Evolutionary conservation across 2,329 filamentous ascomycete genomes (phyloP).

Genomic region (Phyllosticta paracitricarpa): DNA sequence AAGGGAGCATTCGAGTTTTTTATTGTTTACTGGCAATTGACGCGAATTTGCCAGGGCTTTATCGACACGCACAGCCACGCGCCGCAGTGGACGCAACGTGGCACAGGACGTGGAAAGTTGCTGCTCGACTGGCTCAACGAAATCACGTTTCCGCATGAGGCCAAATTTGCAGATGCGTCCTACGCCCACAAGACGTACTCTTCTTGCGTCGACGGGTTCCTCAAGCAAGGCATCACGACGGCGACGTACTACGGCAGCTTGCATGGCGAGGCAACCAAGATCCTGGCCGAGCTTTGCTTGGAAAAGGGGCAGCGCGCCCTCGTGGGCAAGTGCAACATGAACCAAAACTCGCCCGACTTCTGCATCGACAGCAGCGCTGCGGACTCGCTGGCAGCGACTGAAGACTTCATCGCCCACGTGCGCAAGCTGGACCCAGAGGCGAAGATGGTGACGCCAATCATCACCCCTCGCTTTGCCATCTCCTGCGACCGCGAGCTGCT

Average conservation of each 20-base stretch:
- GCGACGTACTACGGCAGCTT: conserved; percentile 51
- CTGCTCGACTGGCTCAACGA: conserved; percentile 48
- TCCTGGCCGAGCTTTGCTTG: conserved; percentile 46
- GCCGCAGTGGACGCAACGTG: conserved; percentile 43
- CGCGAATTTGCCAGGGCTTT: conserved; percentile 31
- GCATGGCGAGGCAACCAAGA: conserved; percentile 47
- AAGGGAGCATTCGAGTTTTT: background rate
- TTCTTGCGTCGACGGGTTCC: conserved; percentile 45
- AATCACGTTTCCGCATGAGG: conserved; percentile 57
- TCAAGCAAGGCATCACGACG: conserved; percentile 53
- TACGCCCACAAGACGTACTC: conserved; percentile 32
- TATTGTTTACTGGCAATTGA: background rate
- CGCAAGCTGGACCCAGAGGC: conserved; percentile 11
- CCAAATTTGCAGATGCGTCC: conserved; percentile 44
- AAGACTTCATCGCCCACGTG: conserved; percentile 21
- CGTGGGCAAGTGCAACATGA: conserved; percentile 55
- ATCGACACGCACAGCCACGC: conserved; percentile 62
- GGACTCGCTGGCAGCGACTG: conserved; percentile 10
- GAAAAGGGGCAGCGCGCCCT: conserved; percentile 48
- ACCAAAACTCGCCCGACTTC: conserved; percentile 34
- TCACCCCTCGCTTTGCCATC: conserved; percentile 46
- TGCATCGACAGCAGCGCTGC: conserved; percentile 19
- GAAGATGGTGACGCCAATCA: conserved; percentile 20
- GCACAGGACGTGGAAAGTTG: conserved; percentile 29
- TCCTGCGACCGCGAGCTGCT: conserved; percentile 48